phyloP scores from a whole-genome alignment of 352 stramenopile species.

The Globisporangium carolinianum region DNA sequence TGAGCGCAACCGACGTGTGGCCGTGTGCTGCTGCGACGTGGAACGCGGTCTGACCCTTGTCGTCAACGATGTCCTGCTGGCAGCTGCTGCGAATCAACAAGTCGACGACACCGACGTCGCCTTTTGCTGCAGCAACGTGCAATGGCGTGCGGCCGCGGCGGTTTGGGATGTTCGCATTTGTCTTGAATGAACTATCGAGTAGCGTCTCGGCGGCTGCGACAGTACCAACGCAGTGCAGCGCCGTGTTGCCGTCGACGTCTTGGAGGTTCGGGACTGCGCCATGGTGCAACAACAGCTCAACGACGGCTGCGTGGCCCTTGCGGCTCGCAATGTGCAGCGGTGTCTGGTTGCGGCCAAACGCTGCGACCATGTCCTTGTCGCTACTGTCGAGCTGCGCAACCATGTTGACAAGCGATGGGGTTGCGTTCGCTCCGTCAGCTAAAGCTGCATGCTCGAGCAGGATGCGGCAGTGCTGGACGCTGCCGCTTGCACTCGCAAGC shows the following conservation, averaged over 20 bases:
- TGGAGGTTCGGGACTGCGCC: constrained; percentile 67
- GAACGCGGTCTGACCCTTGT: constrained; percentile 81
- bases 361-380: constrained; percentile 67
- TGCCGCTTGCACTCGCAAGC: constrained; percentile 61
- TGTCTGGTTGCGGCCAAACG: constrained; percentile 66
- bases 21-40: constrained; percentile 74
- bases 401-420: constrained; percentile 48
- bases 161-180: constrained; percentile 81
- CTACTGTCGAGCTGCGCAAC: constrained; percentile 72
- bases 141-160: constrained; percentile 59
- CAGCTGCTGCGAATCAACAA: constrained; percentile 63
- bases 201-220: constrained; percentile 61
- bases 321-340: constrained; percentile 74
- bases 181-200: constrained; percentile 47
- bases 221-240: constrained; percentile 62
- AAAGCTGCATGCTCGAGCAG: constrained; percentile 30
- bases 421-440: too few species aligned
- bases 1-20: constrained; percentile 61
- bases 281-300: constrained; percentile 57
- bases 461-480: constrained; percentile 66
- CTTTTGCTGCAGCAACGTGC: constrained; percentile 59
- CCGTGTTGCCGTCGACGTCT: constrained; percentile 76
- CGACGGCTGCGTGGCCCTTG: constrained; percentile 52
- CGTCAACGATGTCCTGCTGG: constrained; percentile 68
- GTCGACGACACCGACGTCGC: constrained; percentile 72